Evolutionary conservation across 805 yeast species (phyloP).

Genomic region (Metschnikowia koreensis): DNA sequence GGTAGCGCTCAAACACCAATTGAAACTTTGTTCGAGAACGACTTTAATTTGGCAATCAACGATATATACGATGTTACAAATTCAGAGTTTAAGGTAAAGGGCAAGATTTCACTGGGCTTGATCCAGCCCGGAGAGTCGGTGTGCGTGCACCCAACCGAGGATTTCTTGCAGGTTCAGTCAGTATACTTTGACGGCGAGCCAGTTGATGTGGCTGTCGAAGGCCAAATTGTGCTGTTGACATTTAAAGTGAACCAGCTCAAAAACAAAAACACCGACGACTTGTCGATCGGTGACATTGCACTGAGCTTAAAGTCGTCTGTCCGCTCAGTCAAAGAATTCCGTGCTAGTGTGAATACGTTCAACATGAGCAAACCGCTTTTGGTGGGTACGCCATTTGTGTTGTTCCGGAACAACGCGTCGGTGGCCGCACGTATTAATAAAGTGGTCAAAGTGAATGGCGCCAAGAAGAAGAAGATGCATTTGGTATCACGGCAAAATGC

Average conservation of each 20-base stretch:
- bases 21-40: slow-evolving; percentile 20
- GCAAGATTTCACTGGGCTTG: slow-evolving; percentile 66
- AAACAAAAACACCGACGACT: slow-evolving; percentile 51
- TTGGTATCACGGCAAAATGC: slow-evolving; percentile 61
- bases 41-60: slow-evolving; percentile 58
- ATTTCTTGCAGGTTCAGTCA: slow-evolving; percentile 42
- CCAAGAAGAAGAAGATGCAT: slow-evolving; percentile 51
- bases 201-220: slow-evolving; percentile 57
- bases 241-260: slow-evolving; percentile 47
- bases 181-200: slow-evolving; percentile 33
- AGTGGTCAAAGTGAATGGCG: slow-evolving; percentile 29
- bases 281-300: slow-evolving; percentile 59
- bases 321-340: slow-evolving; percentile 28
- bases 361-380: slow-evolving; percentile 64
- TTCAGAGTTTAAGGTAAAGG: slow-evolving; percentile 54
- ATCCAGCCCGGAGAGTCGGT: slow-evolving; percentile 72
- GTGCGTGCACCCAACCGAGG: slow-evolving; percentile 52
- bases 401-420: slow-evolving; percentile 73
- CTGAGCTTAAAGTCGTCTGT: slow-evolving; percentile 27
- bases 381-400: slow-evolving; percentile 73
- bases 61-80: slow-evolving; percentile 55
- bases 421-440: slow-evolving; percentile 65
- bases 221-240: slow-evolving; percentile 52
- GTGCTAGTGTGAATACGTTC: slow-evolving; percentile 32
- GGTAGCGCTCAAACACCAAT: neutral